These are phyloP conservation scores for Xylaria sp. DNA, from an alignment of 2,329 filamentous ascomycete species.

Conservation along the genomic window DNA sequence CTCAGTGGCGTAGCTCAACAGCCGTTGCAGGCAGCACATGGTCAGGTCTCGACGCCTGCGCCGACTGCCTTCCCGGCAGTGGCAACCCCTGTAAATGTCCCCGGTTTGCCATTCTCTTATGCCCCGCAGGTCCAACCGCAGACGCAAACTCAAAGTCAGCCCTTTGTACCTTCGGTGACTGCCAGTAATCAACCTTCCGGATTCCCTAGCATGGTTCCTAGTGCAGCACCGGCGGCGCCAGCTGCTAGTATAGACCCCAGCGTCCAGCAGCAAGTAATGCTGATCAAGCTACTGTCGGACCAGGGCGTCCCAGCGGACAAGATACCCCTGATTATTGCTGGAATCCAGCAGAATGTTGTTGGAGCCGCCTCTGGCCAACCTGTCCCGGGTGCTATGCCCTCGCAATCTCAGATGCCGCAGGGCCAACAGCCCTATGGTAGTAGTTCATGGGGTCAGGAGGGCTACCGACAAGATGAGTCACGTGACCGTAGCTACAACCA, in stretches of 20 bases:
- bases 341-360: slow-evolving; percentile 41
- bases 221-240: slow-evolving; percentile 33
- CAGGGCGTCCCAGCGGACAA: slow-evolving; percentile 75
- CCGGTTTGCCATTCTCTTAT: slow-evolving; percentile 42
- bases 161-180: slow-evolving; percentile 30
- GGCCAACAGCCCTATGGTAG: slow-evolving; percentile 39
- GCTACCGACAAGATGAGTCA: slow-evolving; percentile 39
- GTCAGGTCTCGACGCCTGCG: slow-evolving; percentile 30
- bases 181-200: slow-evolving; percentile 36
- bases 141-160: slow-evolving; percentile 33
- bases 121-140: slow-evolving; percentile 39
- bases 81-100: slow-evolving; percentile 56
- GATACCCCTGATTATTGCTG: slow-evolving; percentile 56
- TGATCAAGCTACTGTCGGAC: slow-evolving; percentile 69
- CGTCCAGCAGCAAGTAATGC: slow-evolving; percentile 64
- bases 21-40: slow-evolving; percentile 25
- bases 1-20: slow-evolving; percentile 21
- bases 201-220: slow-evolving; percentile 34
- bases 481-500: slow-evolving; percentile 56
- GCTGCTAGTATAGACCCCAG: slow-evolving; percentile 44
- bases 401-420: slow-evolving; percentile 33
- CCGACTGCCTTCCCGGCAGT: slow-evolving; percentile 38
- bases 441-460: slow-evolving; percentile 34
- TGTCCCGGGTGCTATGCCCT: slow-evolving; percentile 28
- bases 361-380: slow-evolving; percentile 29